Evolutionary conservation across 2,329 filamentous ascomycete species (phyloP), one percentile per base, ranked within the genome.

Genomic region (Zymoseptoria pseudotritici): DNA sequence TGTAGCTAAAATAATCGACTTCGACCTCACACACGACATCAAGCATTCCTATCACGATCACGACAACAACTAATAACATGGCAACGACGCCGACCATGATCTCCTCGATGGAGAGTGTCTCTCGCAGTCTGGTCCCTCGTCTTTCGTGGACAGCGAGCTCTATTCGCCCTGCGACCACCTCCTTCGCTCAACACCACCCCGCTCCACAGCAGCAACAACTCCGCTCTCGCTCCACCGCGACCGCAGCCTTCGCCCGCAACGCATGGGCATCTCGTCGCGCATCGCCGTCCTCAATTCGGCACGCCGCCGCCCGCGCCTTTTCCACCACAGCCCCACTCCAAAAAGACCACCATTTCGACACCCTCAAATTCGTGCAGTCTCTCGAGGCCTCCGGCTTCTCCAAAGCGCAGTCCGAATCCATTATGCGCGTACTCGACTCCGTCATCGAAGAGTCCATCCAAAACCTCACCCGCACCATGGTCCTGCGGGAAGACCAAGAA

Each of bases 381-480:
- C 80, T 99, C 50, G 87, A 93, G 74, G 85, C 85, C 66, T 94
- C 99, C 74, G 94, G 94, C 0, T 97, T 97, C 74, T 96, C 91
- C 22, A 93, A 97, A 75, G 89, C 92, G 67, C 94, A 99, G 76
- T 87, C 92, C 2, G 91, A 91, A 24, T 93, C 94, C n/a, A 94
- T 97, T 89, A 97, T 99, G 94, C 90, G 90, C 73, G 90, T 97
- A 6, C 80, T 99, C 49, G 92, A 91, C 76, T 92, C 97, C 74
- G 93, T 97, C 9, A 97, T 99, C 66, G 90, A 97, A 74, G 94
- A 99, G 77, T 96, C 87, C 73, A 97, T 99, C 68, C 93, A 97
- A 74, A 97, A 97, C 76, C 83, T 99, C 55, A 97, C 93, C 0
- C 87, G 93, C 65, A 97, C 93, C 17, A 99, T 99, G 94, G 94